Evolutionary conservation across 306 rosid species (phyloP), one percentile per base, ranked within the genome.

Genomic region (Vicia faba): DNA sequence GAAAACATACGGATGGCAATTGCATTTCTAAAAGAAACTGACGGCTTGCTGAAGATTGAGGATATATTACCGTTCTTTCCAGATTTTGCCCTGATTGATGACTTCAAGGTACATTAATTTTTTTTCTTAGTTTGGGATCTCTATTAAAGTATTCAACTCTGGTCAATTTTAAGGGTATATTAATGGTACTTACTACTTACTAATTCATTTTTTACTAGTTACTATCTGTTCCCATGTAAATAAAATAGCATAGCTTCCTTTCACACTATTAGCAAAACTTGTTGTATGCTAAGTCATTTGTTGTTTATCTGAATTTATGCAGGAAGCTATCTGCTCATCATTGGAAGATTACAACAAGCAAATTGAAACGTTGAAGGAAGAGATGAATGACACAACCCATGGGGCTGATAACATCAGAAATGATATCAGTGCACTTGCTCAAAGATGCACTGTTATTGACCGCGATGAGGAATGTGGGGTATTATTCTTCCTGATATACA

Each of bases 21-120:
- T 80, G 99, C 99, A 35, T 93, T 93, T 86, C 99, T 93, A 58
- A 93, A 86, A 81, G 99, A 93, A 90, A 89, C 99, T 53, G 99
- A 90, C 65, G 97, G 99, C 62, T 84, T 89, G 75, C 79, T 93
- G 71, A 93, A 93, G 86, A 93, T 90, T 58, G 99, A 93, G 80
- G 99, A 93, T 73, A 90, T 93, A 70, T 70, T 90, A 69, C 99
- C 97, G 8, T 93, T 93, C 86, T 93, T 93, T 79, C 99, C 97
- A 8, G 99, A 93, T 86, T 90, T 93, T 72, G 95, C 95, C 71
- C 81, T 90, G 67, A 93, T 93, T 63, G 99, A 93, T 74, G 97
- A 93, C 90, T 93, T 93, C 82, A 93, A 90, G 89, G 98, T 93
- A 68, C 61, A 36, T 28, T 59, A 26, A 7, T 72, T 61, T 53